Percentiles rank a stretch among this genome's conserved stretches.
Evolutionary conservation across 257 asterid genomes (phyloP).

Genomic region (Apocynum venetum): DNA sequence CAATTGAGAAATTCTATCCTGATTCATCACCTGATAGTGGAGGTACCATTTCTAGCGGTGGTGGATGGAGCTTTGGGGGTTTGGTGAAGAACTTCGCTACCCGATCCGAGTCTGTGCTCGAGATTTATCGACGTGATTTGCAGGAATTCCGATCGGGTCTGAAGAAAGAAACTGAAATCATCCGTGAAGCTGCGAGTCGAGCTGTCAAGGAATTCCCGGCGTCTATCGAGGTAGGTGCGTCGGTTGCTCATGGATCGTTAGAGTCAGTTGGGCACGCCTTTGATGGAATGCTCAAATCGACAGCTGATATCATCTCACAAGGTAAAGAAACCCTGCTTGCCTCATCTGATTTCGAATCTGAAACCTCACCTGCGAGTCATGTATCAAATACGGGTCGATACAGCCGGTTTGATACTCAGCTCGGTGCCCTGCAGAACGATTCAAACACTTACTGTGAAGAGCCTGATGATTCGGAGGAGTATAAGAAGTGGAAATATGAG

Average conservation of each 20-base stretch:
- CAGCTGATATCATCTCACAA: conserved; percentile 66
- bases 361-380: conserved; percentile 45
- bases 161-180: conserved; percentile 60
- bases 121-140: conserved; percentile 70
- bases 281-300: conserved; percentile 64
- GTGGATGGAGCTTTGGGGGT: conserved; percentile 72
- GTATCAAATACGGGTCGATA: conserved; percentile 43
- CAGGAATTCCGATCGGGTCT: conserved; percentile 76
- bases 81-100: conserved; percentile 48
- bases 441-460: conserved; percentile 52
- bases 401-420: conserved; percentile 64
- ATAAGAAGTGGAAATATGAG: conserved; percentile 49
- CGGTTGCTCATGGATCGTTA: conserved; percentile 62
- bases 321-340: conserved; percentile 41
- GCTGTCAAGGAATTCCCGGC: conserved; percentile 95
- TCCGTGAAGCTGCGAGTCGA: conserved; percentile 80
- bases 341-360: conserved; percentile 55
- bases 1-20: conserved; percentile 6
- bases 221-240: conserved; percentile 73
- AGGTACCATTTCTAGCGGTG: conserved; percentile 9
- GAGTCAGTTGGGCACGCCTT: conserved; percentile 30
- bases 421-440: conserved; percentile 56
- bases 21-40: conserved; percentile 1
- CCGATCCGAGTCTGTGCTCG: conserved; percentile 79
- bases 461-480: conserved; percentile 78